Conservation (phyloP, 768 basidiomycete genomes). For the Dacryopinax primogenitus region DNA sequence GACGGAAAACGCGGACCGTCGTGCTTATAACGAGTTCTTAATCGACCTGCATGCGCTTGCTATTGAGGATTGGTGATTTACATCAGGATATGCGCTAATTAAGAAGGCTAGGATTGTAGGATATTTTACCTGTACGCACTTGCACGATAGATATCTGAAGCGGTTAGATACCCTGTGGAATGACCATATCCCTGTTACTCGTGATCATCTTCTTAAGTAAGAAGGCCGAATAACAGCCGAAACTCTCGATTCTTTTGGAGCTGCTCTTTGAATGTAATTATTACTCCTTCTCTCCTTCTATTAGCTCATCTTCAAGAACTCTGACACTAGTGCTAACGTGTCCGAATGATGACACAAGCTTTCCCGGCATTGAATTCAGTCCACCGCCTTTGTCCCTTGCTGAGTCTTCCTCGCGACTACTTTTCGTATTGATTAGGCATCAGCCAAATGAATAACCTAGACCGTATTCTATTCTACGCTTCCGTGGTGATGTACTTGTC, state of each 20-base stretch:
- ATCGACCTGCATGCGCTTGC: conserved; percentile 64
- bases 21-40: conserved; percentile 70
- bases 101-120: not conserved
- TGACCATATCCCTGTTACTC: not conserved
- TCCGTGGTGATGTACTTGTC: not conserved
- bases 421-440: not conserved
- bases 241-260: no score
- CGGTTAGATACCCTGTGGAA: not conserved
- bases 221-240: no score
- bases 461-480: not conserved
- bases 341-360: no score
- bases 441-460: not conserved
- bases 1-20: conserved; percentile 34
- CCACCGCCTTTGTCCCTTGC: not conserved
- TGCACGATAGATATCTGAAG: not conserved
- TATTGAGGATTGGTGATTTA: conserved; percentile 16
- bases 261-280: no score
- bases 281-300: no score
- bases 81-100: not conserved
- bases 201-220: no score
- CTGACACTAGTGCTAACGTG: no score
- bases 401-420: not conserved
- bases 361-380: no score
- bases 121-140: not conserved
- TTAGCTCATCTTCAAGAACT: no score